Base-by-base conservation (phyloP, 345 rosid genomes). In the Viola odorata region DNA sequence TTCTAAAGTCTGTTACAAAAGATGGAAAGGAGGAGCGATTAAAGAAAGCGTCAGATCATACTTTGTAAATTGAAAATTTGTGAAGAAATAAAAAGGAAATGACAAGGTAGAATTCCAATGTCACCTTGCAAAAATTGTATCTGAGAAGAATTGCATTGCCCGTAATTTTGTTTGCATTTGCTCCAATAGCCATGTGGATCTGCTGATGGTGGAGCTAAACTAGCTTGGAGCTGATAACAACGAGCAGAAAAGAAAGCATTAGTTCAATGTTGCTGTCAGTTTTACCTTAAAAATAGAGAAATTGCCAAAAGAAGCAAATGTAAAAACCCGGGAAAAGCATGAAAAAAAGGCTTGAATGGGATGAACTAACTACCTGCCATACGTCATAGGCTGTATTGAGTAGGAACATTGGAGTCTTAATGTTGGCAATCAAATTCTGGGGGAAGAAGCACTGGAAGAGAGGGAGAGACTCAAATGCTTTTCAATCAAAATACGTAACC, bases 371-470 rank as follows among this genome's bases (percentile, higher is more conserved):
- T 62, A 72, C 76, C 76, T 72, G 76, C 76, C 76, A 72, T 16
- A 51, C 59, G 58, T 72, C 76, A 14, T 72, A 72, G 59, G 71
- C 76, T 16, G 76, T 57, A 66, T 72, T 72, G 44, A 72, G 76
- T 50, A 72, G 53, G 57, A 72, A 72, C 32, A 72, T 23, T 7
- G 76, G 76, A 45, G 71, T 72, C 61, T 47, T 64, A n/a, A 60
- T 48, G 57, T 49, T 49, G 41, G 41, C 41, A 13, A 73, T 57
- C 53, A 63, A 77, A 66, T 72, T 77, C 71, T 61, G 64, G 39
- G 76, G 75, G 53, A 68, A 72, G 65, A 63, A 73, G 69, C 76
- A 72, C 76, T 72, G 71, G n/a, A 48, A 57, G 42, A 23, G 12
- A 45, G 71, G 17, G 38, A 77, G 51, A 59, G 55, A 55, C 15